Evolutionary conservation across 2,329 filamentous ascomycete genomes (phyloP).

Genomic region (Daldinia sp.): DNA sequence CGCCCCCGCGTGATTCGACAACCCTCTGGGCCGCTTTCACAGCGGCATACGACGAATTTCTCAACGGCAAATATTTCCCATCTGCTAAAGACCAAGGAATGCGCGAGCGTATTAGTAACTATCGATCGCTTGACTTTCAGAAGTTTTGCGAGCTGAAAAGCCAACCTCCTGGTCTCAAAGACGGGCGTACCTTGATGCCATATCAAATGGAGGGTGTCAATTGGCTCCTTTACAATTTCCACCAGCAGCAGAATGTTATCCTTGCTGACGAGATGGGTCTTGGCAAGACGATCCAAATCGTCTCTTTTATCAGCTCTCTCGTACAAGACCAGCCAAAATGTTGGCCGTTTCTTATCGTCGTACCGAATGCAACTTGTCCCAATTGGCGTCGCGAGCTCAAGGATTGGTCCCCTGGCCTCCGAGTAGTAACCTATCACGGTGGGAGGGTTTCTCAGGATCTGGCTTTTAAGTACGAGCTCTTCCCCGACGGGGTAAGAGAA

Average conservation of each 20-base stretch:
- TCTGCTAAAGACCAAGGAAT: constrained; percentile 69
- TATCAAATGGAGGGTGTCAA: constrained; percentile 95
- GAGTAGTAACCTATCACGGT: constrained; percentile 94
- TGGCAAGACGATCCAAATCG: constrained; percentile 95
- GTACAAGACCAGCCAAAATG: constrained; percentile 75
- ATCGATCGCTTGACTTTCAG: constrained; percentile 74
- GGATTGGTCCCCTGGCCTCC: constrained; percentile 86
- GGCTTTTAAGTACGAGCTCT: constrained; percentile 86
- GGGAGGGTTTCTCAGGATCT: constrained; percentile 79
- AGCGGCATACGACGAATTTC: constrained; percentile 86
- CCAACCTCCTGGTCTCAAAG: constrained; percentile 78
- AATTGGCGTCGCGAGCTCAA: constrained; percentile 98
- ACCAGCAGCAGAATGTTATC: constrained; percentile 84
- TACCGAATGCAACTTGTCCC: constrained; percentile 94
- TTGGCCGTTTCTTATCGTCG: constrained; percentile 93
- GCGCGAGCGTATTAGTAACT: constrained; percentile 74
- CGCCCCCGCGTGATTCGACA: constrained; percentile 73
- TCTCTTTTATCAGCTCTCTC: constrained; percentile 82
- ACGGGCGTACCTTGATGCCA: constrained; percentile 85
- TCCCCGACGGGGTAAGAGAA: constrained; percentile 72
- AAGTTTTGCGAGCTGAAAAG: constrained; percentile 72
- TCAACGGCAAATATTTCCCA: constrained; percentile 79
- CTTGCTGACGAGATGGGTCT: constrained; percentile 98
- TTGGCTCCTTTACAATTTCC: constrained; percentile 94
- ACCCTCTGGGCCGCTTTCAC: constrained; percentile 84